Evolutionary conservation across 108 stramenopile species (phyloP).

Genomic region (Cyclotella atomus): DNA sequence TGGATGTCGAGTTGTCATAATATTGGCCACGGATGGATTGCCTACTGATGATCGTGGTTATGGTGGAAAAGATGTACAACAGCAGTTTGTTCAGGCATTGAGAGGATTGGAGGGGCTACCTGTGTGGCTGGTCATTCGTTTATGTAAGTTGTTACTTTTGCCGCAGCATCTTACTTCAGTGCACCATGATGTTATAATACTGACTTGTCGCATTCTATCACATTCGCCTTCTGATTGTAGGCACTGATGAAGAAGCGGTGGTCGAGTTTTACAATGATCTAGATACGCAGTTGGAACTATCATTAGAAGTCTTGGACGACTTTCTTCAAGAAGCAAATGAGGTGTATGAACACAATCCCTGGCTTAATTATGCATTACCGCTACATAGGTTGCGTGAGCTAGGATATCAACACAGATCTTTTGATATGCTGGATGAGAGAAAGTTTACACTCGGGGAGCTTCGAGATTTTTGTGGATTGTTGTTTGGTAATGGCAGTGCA

Average conservation of each 20-base stretch:
- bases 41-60: constrained; percentile 72
- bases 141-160: too few relatives aligned
- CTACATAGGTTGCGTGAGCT: constrained; percentile 89
- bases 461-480: constrained; percentile 65
- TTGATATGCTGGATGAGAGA: constrained; percentile 89
- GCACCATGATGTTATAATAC: background rate
- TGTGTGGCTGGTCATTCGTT: constrained; percentile 86
- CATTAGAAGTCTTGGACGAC: constrained; percentile 89
- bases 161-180: background rate
- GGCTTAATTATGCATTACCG: constrained; percentile 89
- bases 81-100: constrained; percentile 58
- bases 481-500: constrained; percentile 51
- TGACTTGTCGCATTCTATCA: background rate
- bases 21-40: constrained; percentile 88
- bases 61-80: constrained; percentile 12
- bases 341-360: constrained; percentile 81
- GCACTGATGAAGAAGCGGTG: constrained; percentile 74
- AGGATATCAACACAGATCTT: constrained; percentile 79
- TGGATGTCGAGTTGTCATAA: constrained; percentile 78
- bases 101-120: constrained; percentile 75
- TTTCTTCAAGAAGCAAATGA: constrained; percentile 82
- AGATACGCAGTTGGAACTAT: constrained; percentile 80
- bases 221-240: too few relatives aligned
- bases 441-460: constrained; percentile 66
- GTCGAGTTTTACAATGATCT: constrained; percentile 86